phyloP scores from a whole-genome alignment of 306 rosid genomes.

The Potentilla sterilis region DNA sequence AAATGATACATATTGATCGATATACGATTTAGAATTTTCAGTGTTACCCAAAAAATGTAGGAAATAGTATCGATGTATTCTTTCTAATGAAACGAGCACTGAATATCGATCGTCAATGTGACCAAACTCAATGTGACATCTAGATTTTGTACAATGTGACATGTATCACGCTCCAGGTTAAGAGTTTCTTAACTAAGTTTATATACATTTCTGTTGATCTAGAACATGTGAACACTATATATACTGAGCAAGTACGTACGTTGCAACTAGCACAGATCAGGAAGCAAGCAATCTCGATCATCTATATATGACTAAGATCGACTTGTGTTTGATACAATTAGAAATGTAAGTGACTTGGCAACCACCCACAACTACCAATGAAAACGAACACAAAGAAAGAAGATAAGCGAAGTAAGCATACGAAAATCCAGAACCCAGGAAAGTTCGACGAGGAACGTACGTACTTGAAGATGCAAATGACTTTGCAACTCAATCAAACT shows the following conservation, averaged over 20 bases:
- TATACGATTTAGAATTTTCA: too few relatives aligned
- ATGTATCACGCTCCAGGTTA: neutral
- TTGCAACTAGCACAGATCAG: neutral
- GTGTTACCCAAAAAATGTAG: too few relatives aligned
- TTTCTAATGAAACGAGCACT: too few relatives aligned
- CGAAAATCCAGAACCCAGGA: conserved; percentile 15
- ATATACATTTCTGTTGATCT: too few relatives aligned
- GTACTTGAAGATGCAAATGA: conserved; percentile 11
- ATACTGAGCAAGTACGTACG: neutral
- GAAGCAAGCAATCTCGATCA: neutral
- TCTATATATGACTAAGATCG: neutral
- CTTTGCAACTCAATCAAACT: neutral
- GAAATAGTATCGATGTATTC: too few relatives aligned
- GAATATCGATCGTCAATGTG: too few relatives aligned
- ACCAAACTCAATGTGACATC: too few relatives aligned
- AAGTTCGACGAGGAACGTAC: conserved; percentile 37
- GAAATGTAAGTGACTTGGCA: conserved; percentile 20
- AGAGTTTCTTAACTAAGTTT: neutral
- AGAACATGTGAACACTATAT: neutral
- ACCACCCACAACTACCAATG: conserved; percentile 51
- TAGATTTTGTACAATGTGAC: neutral
- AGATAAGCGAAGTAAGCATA: neutral
- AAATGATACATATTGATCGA: too few relatives aligned
- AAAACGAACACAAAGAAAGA: conserved; percentile 28
- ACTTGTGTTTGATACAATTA: neutral